Evolutionary conservation across 2,329 filamentous ascomycete species (phyloP).

Genomic region (Diaporthe destruens): DNA sequence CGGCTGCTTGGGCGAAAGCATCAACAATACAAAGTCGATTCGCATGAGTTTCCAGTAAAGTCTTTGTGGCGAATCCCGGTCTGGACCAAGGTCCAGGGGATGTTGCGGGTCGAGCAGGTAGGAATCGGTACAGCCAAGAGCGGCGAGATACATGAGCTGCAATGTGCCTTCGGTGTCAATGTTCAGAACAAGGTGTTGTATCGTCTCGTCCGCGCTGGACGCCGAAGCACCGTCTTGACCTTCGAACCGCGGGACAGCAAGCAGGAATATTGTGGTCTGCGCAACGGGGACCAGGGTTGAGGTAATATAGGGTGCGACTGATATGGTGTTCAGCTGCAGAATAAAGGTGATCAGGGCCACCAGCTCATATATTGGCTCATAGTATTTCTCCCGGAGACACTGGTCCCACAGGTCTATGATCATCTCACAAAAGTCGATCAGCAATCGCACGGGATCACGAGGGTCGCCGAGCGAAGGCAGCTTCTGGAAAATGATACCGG

Average conservation of each 20-base stretch:
- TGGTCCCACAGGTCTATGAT: slow-evolving; percentile 76
- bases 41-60: slow-evolving; percentile 78
- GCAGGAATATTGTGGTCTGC: slow-evolving; percentile 70
- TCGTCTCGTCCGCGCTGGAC: slow-evolving; percentile 54
- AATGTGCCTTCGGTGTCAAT: slow-evolving; percentile 75
- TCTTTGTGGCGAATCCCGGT: slow-evolving; percentile 48
- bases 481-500: slow-evolving; percentile 75
- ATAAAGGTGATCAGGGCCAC: slow-evolving; percentile 74
- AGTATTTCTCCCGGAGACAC: slow-evolving; percentile 74
- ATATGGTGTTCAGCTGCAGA: slow-evolving; percentile 70
- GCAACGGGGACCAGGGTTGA: slow-evolving; percentile 67
- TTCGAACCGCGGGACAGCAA: slow-evolving; percentile 69
- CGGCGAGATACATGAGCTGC: slow-evolving; percentile 73
- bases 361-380: slow-evolving; percentile 74
- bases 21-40: slow-evolving; percentile 74
- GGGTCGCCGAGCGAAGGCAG: slow-evolving; percentile 69
- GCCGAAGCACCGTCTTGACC: slow-evolving; percentile 62
- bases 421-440: slow-evolving; percentile 73
- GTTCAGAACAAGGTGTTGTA: slow-evolving; percentile 62
- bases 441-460: slow-evolving; percentile 65
- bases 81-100: slow-evolving; percentile 42
- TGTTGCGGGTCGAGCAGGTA: slow-evolving; percentile 38
- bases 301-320: slow-evolving; percentile 70
- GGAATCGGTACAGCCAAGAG: slow-evolving; percentile 64
- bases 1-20: slow-evolving; percentile 76